These are phyloP conservation scores for Botrytis fabae DNA, from an alignment of 2,329 filamentous ascomycete species.

Conservation along the genomic window DNA sequence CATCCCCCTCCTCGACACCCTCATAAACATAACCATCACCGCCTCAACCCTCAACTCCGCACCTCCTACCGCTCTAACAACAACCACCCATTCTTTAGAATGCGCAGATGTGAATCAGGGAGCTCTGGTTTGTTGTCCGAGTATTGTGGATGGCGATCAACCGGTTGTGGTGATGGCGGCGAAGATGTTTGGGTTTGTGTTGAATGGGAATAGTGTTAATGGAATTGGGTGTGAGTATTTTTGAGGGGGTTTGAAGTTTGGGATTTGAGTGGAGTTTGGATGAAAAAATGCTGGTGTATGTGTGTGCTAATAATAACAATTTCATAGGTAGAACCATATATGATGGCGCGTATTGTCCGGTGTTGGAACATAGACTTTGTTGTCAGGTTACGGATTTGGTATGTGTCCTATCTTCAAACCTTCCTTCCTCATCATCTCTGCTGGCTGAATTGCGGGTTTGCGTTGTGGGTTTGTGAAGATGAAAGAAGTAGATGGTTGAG, in stretches of 20 bases:
- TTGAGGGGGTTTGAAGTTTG: no score
- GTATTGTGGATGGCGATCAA: not conserved
- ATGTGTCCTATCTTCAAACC: not conserved
- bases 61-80: not conserved
- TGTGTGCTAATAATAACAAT: not conserved
- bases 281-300: no score
- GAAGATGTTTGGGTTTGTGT: not conserved
- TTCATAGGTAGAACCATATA: not conserved
- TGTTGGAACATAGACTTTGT: constrained; percentile 1
- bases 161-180: not conserved
- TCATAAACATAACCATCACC: not conserved
- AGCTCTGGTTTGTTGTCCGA: not conserved
- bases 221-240: not conserved
- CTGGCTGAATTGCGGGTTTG: not conserved
- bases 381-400: constrained; percentile 13
- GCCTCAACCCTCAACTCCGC: not conserved
- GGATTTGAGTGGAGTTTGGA: no score
- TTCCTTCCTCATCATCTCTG: no score
- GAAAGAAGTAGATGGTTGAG: not conserved
- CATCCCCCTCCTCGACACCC: not conserved
- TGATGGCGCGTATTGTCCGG: not conserved
- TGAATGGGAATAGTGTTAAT: not conserved
- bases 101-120: not conserved
- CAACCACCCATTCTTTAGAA: not conserved
- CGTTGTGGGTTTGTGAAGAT: not conserved